Conservation (phyloP, 1,284 basidiomycete species). For the Marasmius oreades region DNA sequence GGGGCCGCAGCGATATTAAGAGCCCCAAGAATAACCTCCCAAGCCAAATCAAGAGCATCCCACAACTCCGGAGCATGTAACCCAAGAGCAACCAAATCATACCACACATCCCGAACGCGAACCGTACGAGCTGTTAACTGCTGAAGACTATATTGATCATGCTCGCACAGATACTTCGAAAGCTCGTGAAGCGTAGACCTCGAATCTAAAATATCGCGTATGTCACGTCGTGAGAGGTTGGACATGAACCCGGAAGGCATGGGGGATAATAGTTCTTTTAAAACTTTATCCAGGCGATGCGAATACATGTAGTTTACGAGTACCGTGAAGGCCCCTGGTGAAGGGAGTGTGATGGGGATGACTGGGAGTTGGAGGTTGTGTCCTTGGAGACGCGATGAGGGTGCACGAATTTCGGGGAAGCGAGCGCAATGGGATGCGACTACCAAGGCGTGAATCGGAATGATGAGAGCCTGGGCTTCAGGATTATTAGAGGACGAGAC, state of each 20-base stretch:
- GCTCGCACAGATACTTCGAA: conserved; percentile 46
- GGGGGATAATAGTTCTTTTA: conserved; percentile 58
- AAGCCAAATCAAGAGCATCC: conserved; percentile 67
- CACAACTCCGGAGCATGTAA: conserved; percentile 62
- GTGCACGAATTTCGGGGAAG: conserved; percentile 48
- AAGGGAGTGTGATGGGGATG: conserved; percentile 63
- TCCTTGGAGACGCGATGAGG: conserved; percentile 31
- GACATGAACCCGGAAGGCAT: conserved; percentile 51
- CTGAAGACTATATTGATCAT: conserved; percentile 37
- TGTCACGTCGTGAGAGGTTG: conserved; percentile 41
- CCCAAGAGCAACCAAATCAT: conserved; percentile 67
- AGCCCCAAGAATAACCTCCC: conserved; percentile 67
- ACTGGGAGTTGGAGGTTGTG: conserved; percentile 51
- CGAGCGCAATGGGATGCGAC: conserved; percentile 57
- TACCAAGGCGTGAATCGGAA: conserved; percentile 55
- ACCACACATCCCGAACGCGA: conserved; percentile 73
- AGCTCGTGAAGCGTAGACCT: conserved; percentile 45
- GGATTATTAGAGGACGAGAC: conserved; percentile 40
- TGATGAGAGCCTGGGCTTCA: conserved; percentile 33
- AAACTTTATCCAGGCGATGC: conserved; percentile 48
- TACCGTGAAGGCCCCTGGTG: conserved; percentile 61
- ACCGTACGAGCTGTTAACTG: conserved; percentile 52
- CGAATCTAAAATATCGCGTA: conserved; percentile 43
- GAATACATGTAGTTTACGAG: conserved; percentile 66
- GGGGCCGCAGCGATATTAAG: conserved; percentile 50